These are phyloP conservation scores for Escovopsis sp. DNA, from an alignment of 2,329 filamentous ascomycete species.

Conservation along the genomic window DNA sequence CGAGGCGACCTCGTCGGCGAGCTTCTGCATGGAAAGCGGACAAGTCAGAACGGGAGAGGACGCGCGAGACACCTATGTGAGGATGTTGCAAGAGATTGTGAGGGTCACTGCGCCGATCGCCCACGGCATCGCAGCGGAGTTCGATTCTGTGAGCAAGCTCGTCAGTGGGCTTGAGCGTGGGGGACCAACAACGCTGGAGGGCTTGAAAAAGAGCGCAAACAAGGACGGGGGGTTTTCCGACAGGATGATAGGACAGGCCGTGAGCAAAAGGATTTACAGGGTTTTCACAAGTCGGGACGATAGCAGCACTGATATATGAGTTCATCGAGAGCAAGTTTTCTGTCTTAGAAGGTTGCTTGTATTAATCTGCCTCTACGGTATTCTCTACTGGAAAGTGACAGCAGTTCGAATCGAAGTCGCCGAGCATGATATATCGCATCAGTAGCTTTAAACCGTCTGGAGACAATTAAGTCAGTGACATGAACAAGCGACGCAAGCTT, in stretches of 20 bases:
- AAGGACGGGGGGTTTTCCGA: slow-evolving; percentile 41
- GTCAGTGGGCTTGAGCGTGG: slow-evolving; percentile 40
- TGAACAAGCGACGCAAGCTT: neutral
- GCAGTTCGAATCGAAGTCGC: neutral
- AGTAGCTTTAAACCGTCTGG: no score
- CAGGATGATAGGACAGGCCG: slow-evolving; percentile 37
- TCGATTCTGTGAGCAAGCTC: slow-evolving; percentile 40
- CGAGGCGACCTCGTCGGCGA: slow-evolving; percentile 33
- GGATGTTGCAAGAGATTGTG: slow-evolving; percentile 62
- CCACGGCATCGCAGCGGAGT: slow-evolving; percentile 49
- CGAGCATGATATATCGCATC: slow-evolving; percentile 1
- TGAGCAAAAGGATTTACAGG: slow-evolving; percentile 43
- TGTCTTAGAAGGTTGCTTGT: neutral
- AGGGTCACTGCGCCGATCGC: slow-evolving; percentile 60
- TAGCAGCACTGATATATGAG: slow-evolving; percentile 36
- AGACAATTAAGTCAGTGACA: neutral
- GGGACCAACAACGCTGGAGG: slow-evolving; percentile 47
- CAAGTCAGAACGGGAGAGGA: slow-evolving; percentile 59
- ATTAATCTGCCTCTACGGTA: slow-evolving; percentile 1
- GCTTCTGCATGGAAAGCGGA: slow-evolving; percentile 66
- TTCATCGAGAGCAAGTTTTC: neutral
- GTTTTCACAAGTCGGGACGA: slow-evolving; percentile 44
- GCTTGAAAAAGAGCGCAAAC: slow-evolving; percentile 41
- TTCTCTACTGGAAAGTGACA: neutral
- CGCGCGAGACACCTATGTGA: slow-evolving; percentile 49